These are phyloP conservation scores for Amanita rubescens DNA, from an alignment of 768 basidiomycete genomes.

Conservation along the genomic window DNA sequence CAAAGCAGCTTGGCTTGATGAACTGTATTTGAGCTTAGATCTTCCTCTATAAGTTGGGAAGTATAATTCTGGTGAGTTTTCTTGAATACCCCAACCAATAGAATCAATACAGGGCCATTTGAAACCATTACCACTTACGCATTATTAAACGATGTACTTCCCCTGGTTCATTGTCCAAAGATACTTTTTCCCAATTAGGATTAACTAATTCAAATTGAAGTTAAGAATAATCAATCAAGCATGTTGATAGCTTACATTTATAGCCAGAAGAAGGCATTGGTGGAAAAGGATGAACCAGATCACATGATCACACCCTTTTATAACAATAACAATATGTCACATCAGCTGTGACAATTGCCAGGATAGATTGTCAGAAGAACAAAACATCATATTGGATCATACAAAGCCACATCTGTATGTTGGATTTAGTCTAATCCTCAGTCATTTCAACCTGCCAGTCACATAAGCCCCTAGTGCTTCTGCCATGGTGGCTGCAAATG, in stretches of 20 bases:
- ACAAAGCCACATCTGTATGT: not conserved
- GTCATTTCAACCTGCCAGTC: not conserved
- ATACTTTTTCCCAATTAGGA: not conserved
- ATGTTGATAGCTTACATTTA: not conserved
- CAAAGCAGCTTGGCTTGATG: too few relatives aligned
- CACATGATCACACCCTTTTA: too few relatives aligned
- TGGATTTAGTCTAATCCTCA: not conserved
- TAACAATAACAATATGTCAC: too few relatives aligned
- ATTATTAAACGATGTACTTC: not conserved
- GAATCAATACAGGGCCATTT: not conserved
- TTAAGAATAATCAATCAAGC: not conserved
- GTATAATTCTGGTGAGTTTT: not conserved
- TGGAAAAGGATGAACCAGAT: not conserved
- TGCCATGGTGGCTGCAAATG: not conserved
- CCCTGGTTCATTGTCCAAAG: not conserved
- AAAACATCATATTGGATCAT: not conserved
- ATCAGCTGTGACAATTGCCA: too few relatives aligned
- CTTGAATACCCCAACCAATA: constrained; percentile 33
- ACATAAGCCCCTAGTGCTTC: not conserved
- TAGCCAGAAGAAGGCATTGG: not conserved
- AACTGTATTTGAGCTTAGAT: too few relatives aligned
- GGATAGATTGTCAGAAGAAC: too few relatives aligned
- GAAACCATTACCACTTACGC: not conserved
- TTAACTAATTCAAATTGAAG: not conserved
- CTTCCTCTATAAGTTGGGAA: not conserved